A percentile compares a stretch with the other conserved stretches of the same genome.
These are phyloP conservation scores for Gloeopeniophorella convolvens DNA, from an alignment of 768 basidiomycete genomes.

Conservation along the genomic window DNA sequence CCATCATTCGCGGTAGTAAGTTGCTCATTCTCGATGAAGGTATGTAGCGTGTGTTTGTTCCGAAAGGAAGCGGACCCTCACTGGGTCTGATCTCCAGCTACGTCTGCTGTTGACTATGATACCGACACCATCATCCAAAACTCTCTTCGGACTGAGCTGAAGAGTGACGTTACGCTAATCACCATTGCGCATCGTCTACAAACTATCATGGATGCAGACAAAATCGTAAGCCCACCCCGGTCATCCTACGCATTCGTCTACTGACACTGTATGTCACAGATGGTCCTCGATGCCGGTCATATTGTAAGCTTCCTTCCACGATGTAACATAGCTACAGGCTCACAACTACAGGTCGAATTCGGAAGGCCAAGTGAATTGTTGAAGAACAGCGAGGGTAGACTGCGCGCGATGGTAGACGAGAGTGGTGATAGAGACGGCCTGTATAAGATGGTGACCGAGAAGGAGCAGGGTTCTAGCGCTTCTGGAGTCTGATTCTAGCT, in stretches of 20 bases:
- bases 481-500: too few species aligned
- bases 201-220: constrained; percentile 58
- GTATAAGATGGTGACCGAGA: constrained; percentile 25
- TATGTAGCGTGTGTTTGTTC: constrained; percentile 13
- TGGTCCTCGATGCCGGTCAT: constrained; percentile 38
- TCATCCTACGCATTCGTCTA: background rate
- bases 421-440: constrained; percentile 35
- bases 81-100: constrained; percentile 28
- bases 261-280: constrained; percentile 27
- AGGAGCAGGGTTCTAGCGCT: too few species aligned
- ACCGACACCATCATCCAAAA: constrained; percentile 54
- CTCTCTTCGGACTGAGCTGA: constrained; percentile 43
- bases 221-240: constrained; percentile 36
- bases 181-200: constrained; percentile 58
- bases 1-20: constrained; percentile 51
- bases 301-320: constrained; percentile 28
- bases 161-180: constrained; percentile 42
- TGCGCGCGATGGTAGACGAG: constrained; percentile 34
- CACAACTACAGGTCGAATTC: constrained; percentile 33
- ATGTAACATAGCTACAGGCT: too few species aligned
- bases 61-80: background rate
- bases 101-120: constrained; percentile 44
- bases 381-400: constrained; percentile 28
- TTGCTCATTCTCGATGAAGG: constrained; percentile 54
- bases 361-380: constrained; percentile 41